Evolutionary conservation across 805 yeast species (phyloP).

Genomic region (Saccharomycodes ludwigii): DNA sequence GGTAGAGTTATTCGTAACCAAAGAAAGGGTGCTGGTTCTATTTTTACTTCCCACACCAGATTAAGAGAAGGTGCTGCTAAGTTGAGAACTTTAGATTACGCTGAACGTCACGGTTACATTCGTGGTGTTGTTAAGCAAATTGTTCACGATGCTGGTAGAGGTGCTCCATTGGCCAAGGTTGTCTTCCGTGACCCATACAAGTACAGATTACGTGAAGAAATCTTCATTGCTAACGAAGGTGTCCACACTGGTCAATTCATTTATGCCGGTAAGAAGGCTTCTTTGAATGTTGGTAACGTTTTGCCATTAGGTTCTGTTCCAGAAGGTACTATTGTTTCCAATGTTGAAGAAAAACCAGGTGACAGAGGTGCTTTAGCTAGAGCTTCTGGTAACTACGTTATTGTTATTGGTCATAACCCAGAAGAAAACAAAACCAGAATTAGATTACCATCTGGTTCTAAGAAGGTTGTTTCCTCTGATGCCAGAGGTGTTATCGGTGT

Average conservation of each 20-base stretch:
- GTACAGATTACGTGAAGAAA: conserved; percentile 96
- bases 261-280: conserved; percentile 98
- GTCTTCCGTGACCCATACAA: conserved; percentile 99
- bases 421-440: conserved; percentile 99
- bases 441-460: conserved; percentile 98
- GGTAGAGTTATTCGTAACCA: conserved; percentile 99
- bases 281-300: conserved; percentile 93
- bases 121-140: conserved; percentile 99
- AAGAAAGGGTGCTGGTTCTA: conserved; percentile 99
- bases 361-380: conserved; percentile 99
- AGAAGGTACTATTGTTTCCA: conserved; percentile 98
- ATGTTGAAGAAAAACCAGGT: conserved; percentile 97
- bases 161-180: conserved; percentile 99
- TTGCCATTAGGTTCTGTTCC: conserved; percentile 95
- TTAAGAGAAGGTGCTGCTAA: conserved; percentile 99
- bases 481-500: conserved; percentile 99
- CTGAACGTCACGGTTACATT: conserved; percentile 99
- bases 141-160: conserved; percentile 99
- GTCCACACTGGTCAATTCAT: conserved; percentile 98
- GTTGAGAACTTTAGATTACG: conserved; percentile 96
- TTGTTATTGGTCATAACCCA: conserved; percentile 98
- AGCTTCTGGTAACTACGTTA: conserved; percentile 99
- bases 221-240: conserved; percentile 99
- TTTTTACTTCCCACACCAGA: conserved; percentile 99
- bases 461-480: conserved; percentile 87